These are phyloP conservation scores for Cladosporium sp. DNA, from an alignment of 2,329 filamentous ascomycete species.

Conservation along the genomic window DNA sequence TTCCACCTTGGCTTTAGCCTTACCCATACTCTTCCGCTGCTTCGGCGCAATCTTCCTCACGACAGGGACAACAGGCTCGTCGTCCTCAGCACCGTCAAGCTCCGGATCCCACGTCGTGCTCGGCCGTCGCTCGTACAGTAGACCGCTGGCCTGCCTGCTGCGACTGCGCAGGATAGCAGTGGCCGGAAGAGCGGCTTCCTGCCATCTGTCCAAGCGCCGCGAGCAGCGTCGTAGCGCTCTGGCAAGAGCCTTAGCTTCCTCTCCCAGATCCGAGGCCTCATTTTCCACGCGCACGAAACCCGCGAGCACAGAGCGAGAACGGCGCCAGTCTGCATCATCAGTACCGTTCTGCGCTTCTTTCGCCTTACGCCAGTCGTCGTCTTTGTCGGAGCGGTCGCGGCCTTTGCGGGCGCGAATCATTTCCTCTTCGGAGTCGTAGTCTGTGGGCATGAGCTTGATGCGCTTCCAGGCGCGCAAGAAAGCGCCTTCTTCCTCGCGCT, in stretches of 20 bases:
- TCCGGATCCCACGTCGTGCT: background rate
- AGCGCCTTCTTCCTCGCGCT: constrained; percentile 64
- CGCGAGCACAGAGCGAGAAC: constrained; percentile 31
- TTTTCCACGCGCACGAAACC: constrained; percentile 61
- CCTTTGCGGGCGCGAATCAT: constrained; percentile 30
- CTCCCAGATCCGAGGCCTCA: constrained; percentile 74
- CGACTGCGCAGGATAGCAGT: constrained; percentile 30
- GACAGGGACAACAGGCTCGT: background rate
- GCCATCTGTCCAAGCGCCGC: constrained; percentile 71
- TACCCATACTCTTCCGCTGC: constrained; percentile 19
- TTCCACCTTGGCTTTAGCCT: constrained; percentile 5
- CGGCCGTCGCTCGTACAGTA: constrained; percentile 5
- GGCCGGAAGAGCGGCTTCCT: constrained; percentile 40
- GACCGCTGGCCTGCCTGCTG: constrained; percentile 21
- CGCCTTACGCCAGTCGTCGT: constrained; percentile 29
- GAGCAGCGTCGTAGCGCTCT: constrained; percentile 64
- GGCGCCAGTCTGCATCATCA: constrained; percentile 19
- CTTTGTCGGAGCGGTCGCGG: constrained; percentile 38
- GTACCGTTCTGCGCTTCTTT: constrained; percentile 26
- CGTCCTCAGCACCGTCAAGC: constrained; percentile 1
- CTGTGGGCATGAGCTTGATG: constrained; percentile 51
- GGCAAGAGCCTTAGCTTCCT: constrained; percentile 67
- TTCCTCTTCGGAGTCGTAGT: constrained; percentile 51
- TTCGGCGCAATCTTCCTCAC: background rate
- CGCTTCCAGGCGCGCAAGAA: constrained; percentile 68